phyloP scores from a whole-genome alignment of 2,329 filamentous ascomycete species.

The Uncinocarpus reesii region DNA sequence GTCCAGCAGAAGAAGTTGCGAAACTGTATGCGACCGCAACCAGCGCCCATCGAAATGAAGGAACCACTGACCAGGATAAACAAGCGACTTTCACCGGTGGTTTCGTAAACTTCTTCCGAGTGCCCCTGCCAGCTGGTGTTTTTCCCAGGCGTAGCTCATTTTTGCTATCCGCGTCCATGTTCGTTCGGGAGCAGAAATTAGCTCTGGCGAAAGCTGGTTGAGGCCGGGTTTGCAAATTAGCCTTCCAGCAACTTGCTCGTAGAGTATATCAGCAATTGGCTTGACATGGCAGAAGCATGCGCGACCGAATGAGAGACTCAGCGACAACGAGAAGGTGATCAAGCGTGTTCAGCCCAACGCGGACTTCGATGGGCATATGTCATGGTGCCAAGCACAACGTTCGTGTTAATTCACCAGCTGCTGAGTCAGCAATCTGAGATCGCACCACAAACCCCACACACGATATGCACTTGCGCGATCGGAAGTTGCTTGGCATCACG shows the following conservation, averaged over 20 bases:
- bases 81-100: conserved; percentile 39
- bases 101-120: conserved; percentile 35
- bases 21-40: background rate
- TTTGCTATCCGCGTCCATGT: conserved; percentile 6
- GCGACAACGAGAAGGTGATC: no score
- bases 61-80: conserved; percentile 32
- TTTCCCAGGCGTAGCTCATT: background rate
- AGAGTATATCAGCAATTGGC: background rate
- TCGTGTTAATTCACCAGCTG: background rate
- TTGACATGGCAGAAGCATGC: no score
- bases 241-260: background rate
- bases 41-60: background rate
- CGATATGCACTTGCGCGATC: no score
- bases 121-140: conserved; percentile 4
- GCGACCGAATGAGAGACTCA: no score
- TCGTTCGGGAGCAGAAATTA: background rate
- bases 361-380: background rate
- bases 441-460: conserved; percentile 15
- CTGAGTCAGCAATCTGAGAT: conserved; percentile 12
- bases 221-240: background rate
- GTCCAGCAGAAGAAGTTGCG: background rate
- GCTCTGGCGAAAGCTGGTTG: no score
- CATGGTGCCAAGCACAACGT: conserved; percentile 8
- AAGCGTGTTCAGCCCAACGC: background rate
- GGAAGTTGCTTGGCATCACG: conserved; percentile 17